Conservation (phyloP, 2,329 filamentous ascomycete species). For the Incumbomyces delicatus region DNA sequence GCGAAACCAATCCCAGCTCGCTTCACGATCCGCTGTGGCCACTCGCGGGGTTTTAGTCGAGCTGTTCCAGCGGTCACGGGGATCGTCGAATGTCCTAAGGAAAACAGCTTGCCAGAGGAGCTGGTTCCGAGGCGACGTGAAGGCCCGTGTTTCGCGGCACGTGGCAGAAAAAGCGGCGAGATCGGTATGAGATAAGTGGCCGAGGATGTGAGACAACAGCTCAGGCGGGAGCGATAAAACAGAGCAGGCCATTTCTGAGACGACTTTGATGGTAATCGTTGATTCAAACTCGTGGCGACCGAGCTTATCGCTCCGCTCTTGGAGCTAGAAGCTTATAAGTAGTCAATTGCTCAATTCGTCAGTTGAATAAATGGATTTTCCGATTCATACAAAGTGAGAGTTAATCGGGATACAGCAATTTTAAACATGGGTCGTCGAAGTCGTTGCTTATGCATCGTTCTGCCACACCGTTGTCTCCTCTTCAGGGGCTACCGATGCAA, state of each 20-base stretch:
- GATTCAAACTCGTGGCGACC: not conserved
- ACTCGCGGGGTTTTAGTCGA: slow-evolving; percentile 4
- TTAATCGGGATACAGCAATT: too few relatives aligned
- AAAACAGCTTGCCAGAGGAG: slow-evolving; percentile 18
- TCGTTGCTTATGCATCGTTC: too few relatives aligned
- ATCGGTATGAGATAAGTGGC: slow-evolving; percentile 10
- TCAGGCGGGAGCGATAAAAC: slow-evolving; percentile 16
- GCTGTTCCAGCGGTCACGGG: slow-evolving; percentile 14
- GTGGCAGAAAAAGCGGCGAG: slow-evolving; percentile 13
- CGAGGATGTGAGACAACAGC: slow-evolving; percentile 15
- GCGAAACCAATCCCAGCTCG: slow-evolving; percentile 15
- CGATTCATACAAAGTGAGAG: too few relatives aligned
- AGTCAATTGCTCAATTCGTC: too few relatives aligned
- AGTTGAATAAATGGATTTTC: too few relatives aligned
- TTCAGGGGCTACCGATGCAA: too few relatives aligned
- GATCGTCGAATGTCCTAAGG: slow-evolving; percentile 19
- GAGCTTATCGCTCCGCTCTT: too few relatives aligned
- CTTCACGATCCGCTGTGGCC: not conserved
- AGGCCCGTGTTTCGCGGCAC: slow-evolving; percentile 13
- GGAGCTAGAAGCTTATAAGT: too few relatives aligned
- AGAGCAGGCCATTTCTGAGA: not conserved
- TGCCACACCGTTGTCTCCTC: too few relatives aligned
- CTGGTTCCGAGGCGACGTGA: slow-evolving; percentile 13
- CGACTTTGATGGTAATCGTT: not conserved
- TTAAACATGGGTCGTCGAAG: too few relatives aligned